Conservation (phyloP, 805 yeast genomes). For the Starmerella floris region DNA sequence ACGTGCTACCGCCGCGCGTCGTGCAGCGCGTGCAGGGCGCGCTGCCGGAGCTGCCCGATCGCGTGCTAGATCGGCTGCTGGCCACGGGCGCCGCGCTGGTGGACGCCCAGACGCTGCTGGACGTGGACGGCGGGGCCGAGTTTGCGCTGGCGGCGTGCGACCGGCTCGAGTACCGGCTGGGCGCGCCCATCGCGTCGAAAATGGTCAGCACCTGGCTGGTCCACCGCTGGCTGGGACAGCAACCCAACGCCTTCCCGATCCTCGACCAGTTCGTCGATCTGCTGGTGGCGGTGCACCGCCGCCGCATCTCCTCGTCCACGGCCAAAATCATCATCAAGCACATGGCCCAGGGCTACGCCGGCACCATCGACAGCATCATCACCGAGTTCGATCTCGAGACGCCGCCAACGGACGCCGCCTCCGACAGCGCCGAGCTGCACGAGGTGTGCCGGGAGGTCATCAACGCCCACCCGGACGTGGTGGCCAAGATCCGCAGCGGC, state of each 20-base stretch:
- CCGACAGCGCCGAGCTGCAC: slow-evolving; percentile 27
- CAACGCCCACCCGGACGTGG: slow-evolving; percentile 38
- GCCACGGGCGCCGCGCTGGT: slow-evolving; percentile 39
- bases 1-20: slow-evolving; percentile 36
- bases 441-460: slow-evolving; percentile 38
- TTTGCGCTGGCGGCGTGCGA: slow-evolving; percentile 31
- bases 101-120: slow-evolving; percentile 58
- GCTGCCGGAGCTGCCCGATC: slow-evolving; percentile 51
- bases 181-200: slow-evolving; percentile 24
- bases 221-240: slow-evolving; percentile 63
- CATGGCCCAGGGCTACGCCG: slow-evolving; percentile 25
- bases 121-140: slow-evolving; percentile 32
- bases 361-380: slow-evolving; percentile 34
- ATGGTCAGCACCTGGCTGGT: slow-evolving; percentile 64
- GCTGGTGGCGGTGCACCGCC: slow-evolving; percentile 35
- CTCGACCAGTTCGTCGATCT: slow-evolving; percentile 41
- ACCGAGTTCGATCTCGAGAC: slow-evolving; percentile 34
- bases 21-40: slow-evolving; percentile 30
- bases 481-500: slow-evolving; percentile 42
- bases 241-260: slow-evolving; percentile 36
- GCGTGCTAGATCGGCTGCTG: slow-evolving; percentile 35
- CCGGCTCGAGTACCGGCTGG: slow-evolving; percentile 3
- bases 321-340: slow-evolving; percentile 55
- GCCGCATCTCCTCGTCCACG: slow-evolving; percentile 47
- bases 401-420: slow-evolving; percentile 26